phyloP scores from a whole-genome alignment of 164 flowering plant species.

The Dillenia suffruticosa region DNA sequence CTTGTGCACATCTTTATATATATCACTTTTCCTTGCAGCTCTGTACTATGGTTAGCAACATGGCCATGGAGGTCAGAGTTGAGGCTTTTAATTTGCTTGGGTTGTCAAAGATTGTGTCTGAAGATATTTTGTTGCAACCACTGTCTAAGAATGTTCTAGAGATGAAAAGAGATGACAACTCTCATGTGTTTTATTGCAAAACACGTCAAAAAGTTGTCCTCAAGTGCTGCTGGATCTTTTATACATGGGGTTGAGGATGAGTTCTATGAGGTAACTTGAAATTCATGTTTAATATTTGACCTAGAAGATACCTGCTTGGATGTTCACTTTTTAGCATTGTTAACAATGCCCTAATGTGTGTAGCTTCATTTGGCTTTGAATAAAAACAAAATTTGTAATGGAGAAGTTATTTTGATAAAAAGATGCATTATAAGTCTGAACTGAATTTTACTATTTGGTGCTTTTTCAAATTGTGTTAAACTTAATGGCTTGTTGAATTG shows the following conservation, averaged over 20 bases:
- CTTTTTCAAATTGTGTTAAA: too few species aligned
- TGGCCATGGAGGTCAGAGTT: constrained; percentile 61
- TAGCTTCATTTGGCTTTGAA: too few species aligned
- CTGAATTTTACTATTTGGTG: too few species aligned
- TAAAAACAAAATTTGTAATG: too few species aligned
- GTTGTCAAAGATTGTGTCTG: constrained; percentile 50
- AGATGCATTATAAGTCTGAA: too few species aligned
- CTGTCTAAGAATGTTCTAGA: constrained; percentile 57
- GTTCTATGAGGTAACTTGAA: constrained; percentile 54
- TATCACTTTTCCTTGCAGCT: constrained; percentile 41
- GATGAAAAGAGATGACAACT: constrained; percentile 32
- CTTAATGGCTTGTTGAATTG: too few species aligned
- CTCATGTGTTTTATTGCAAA: constrained; percentile 17
- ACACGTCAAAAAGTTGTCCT: constrained; percentile 23
- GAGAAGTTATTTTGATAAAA: too few species aligned
- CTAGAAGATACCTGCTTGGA: too few species aligned
- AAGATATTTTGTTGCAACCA: constrained; percentile 57
- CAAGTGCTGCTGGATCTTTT: constrained; percentile 72
- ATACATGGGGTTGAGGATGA: constrained; percentile 96
- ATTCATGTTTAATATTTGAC: too few species aligned
- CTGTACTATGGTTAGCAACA: constrained; percentile 77
- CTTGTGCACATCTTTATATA: too few species aligned
- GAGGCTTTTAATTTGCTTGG: constrained; percentile 73
- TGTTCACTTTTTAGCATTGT: too few species aligned
- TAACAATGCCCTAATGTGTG: too few species aligned